Evolutionary conservation across 2,329 filamentous ascomycete species (phyloP), one percentile per base, ranked within the genome.

Genomic region (Claviceps sp.): DNA sequence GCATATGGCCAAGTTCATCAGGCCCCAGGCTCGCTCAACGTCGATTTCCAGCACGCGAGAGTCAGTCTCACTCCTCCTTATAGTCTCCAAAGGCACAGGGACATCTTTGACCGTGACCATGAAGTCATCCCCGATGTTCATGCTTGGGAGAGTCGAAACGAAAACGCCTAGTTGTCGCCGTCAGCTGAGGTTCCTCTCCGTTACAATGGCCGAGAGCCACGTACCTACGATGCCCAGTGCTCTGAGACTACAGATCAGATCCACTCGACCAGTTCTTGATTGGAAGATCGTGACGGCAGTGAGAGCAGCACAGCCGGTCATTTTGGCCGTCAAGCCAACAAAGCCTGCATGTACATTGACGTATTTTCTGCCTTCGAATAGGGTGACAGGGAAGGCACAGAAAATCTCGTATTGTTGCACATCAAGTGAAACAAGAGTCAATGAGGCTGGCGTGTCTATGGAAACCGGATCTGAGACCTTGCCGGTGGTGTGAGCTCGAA

Each of bases 301-400:
- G 7, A 95, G 76, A 0, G 88, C 89, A 1, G 88, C 89, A 1
- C 84, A 81, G 0, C 89, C 91, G 0, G 88, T 88, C 86, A 97
- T 95, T 66, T 96, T 95, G 2, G 79, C 85, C 3, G 95, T 57
- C 2, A 97, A 71, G 0, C 91, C 91, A 1, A 97, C 66, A 17
- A 85, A 82, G 0, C 87, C 82, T 1, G 90, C 72, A 44, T 68
- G 69, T 0, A 83, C 69, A 5, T 57, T 47, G 1, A 56, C 57
- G 37, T 59, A 54, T 22, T 59, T 60, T 20, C 64, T 56, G n/a
- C 68, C 70, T 1, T 69, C 65, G 56, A 91, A 82, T 0, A 71
- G 65, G 1, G 74, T 72, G 2, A 89, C 66, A 0, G 86, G 83
- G 55, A 84, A 86, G 0, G 86, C 85, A 0, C 83, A 85, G 8